Base-by-base conservation (phyloP, 345 rosid species). In the Rhodomyrtus tomentosa region DNA sequence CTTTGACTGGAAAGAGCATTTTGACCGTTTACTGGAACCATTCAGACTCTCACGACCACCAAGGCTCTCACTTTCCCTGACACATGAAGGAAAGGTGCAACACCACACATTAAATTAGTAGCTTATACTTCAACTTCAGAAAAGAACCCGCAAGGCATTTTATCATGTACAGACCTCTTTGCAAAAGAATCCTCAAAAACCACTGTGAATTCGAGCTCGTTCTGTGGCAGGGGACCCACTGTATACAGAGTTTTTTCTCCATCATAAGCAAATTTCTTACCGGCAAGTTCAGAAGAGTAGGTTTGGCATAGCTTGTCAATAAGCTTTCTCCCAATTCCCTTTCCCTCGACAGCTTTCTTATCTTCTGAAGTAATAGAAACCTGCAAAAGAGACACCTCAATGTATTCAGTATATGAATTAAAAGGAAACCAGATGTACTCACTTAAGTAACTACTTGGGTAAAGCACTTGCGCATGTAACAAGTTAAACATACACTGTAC, bases 161-260 rank as follows among this genome's bases (percentile, higher is more conserved):
- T 36, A 68, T 36, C 18, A 68, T 36, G 22, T 38, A 55, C 85
- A 55, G 82, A 95, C 99, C 87, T 84, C 83, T 91, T 92, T 52
- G 94, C 87, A 87, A 87, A 88, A 40, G 96, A 88, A 56, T 91
- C 94, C 89, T 96, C 98, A 45, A 94, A 90, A 73, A 92, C 88
- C 81, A 95, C 93, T 22, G 87, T 89, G 88, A 93, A 96, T 49
- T 93, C 92, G 55, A 88, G 87, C 83, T 91, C 92, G 56, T 90
- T 91, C 52, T 88, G 93, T 48, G 97, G 98, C 82, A 96, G 88
- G 88, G 96, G 91, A 84, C 97, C 98, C 84, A 92, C 93, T 10
- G 98, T 94, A 56, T 92, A 96, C 88, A 96, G 68, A 82, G 87
- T 89, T 85, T 90, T 93, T 74, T 93, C 98, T 51, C 99, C 98